Evolutionary conservation across 192 early-diverging fungal genomes (phyloP).

Genomic region (Entomortierella lignicola): DNA sequence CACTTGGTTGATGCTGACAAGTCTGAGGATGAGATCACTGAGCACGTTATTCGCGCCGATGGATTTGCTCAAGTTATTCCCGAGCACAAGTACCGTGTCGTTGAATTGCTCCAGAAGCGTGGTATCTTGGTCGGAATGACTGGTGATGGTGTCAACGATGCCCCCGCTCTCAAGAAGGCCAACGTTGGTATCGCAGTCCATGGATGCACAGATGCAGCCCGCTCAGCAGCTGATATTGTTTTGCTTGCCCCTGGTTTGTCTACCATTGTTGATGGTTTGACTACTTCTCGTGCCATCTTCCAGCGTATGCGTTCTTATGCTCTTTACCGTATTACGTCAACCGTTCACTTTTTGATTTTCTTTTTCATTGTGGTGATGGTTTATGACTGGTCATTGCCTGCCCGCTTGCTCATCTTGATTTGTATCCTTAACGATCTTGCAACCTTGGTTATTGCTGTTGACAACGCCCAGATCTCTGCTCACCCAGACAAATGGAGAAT

Average conservation of each 20-base stretch:
- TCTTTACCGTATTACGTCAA: slow-evolving; percentile 91
- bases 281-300: slow-evolving; percentile 88
- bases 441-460: slow-evolving; percentile 88
- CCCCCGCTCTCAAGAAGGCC: slow-evolving; percentile 97
- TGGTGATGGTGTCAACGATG: slow-evolving; percentile 98
- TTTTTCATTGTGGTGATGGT: slow-evolving; percentile 88
- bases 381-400: slow-evolving; percentile 84
- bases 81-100: slow-evolving; percentile 98
- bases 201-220: slow-evolving; percentile 95
- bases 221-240: slow-evolving; percentile 96
- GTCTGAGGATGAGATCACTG: slow-evolving; percentile 84
- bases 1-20: slow-evolving; percentile 83
- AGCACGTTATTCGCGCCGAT: slow-evolving; percentile 88
- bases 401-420: slow-evolving; percentile 83
- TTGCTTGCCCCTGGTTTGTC: slow-evolving; percentile 86
- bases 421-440: slow-evolving; percentile 89
- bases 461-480: slow-evolving; percentile 87
- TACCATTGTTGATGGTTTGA: slow-evolving; percentile 88
- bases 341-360: slow-evolving; percentile 92
- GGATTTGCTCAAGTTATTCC: slow-evolving; percentile 98
- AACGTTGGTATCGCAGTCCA: slow-evolving; percentile 98
- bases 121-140: slow-evolving; percentile 94
- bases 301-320: slow-evolving; percentile 91
- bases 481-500: slow-evolving; percentile 94
- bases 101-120: slow-evolving; percentile 92